Percentiles rank a stretch among this genome's conserved stretches.
phyloP scores from a whole-genome alignment of 345 rosid species.

The Orychophragmus violaceus region DNA sequence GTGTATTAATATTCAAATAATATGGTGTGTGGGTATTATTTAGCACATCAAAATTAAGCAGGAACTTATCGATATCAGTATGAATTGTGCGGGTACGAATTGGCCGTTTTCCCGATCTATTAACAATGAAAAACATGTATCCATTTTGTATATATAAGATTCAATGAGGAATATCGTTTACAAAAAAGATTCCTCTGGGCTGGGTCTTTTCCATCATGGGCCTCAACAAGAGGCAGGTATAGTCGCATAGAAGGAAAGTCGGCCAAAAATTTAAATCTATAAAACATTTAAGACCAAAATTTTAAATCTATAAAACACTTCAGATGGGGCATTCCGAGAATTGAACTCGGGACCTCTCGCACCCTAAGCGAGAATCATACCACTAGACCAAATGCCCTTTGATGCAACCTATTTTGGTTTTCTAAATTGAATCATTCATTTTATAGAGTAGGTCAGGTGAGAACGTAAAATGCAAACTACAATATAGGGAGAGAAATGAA shows the following conservation, averaged over 20 bases:
- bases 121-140: background rate
- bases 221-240: background rate
- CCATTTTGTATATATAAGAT: background rate
- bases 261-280: background rate
- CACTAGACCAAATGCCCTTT: slow-evolving; percentile 65
- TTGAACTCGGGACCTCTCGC: slow-evolving; percentile 81
- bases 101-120: no score
- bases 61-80: no score
- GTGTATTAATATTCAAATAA: no score
- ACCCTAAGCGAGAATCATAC: slow-evolving; percentile 86
- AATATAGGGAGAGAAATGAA: background rate
- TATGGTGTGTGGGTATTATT: no score
- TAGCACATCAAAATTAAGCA: no score
- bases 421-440: background rate
- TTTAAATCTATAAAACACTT: no score
- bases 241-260: background rate
- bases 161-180: background rate
- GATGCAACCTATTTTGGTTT: background rate
- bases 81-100: no score
- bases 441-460: background rate
- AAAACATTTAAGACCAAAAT: no score
- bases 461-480: background rate
- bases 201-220: background rate
- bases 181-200: background rate
- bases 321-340: slow-evolving; percentile 50